A percentile compares a stretch with the other conserved stretches of the same genome.
phyloP scores from a whole-genome alignment of 441 rosid species.

The Brassica hybrid region DNA sequence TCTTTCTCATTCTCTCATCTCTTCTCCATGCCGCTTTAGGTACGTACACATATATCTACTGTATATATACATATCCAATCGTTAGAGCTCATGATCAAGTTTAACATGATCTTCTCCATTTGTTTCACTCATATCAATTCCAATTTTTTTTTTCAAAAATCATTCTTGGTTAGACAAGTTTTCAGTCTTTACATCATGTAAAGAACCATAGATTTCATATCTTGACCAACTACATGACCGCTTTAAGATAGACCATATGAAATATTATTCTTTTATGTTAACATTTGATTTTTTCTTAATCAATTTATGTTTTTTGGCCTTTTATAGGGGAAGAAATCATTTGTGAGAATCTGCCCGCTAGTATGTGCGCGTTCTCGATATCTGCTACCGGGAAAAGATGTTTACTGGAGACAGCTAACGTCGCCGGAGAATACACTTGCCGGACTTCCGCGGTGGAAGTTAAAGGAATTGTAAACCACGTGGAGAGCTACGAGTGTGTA shows the following conservation, averaged over 20 bases:
- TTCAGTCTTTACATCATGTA: not conserved
- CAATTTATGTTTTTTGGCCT: not conserved
- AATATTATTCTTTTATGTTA: no score
- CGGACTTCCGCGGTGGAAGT: conserved; percentile 79
- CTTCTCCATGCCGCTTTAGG: conserved; percentile 75
- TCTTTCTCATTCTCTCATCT: conserved; percentile 58
- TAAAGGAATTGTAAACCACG: conserved; percentile 66
- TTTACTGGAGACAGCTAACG: conserved; percentile 67
- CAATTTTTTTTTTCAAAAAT: not conserved
- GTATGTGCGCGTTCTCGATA: conserved; percentile 73
- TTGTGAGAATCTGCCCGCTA: conserved; percentile 74
- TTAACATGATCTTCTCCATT: not conserved
- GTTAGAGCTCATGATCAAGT: not conserved
- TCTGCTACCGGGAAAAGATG: conserved; percentile 87
- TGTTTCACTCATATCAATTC: not conserved
- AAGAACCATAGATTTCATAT: not conserved
- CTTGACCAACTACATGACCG: no score
- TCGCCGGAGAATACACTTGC: conserved; percentile 50
- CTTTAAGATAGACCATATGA: no score
- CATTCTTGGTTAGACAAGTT: not conserved
- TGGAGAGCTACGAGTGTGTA: conserved; percentile 87
- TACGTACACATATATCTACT: conserved; percentile 29
- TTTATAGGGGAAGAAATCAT: conserved; percentile 57
- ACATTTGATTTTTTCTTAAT: not conserved
- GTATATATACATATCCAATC: not conserved